Evolutionary conservation across 306 rosid species (phyloP).

Genomic region (Lathyrus aphaca): DNA sequence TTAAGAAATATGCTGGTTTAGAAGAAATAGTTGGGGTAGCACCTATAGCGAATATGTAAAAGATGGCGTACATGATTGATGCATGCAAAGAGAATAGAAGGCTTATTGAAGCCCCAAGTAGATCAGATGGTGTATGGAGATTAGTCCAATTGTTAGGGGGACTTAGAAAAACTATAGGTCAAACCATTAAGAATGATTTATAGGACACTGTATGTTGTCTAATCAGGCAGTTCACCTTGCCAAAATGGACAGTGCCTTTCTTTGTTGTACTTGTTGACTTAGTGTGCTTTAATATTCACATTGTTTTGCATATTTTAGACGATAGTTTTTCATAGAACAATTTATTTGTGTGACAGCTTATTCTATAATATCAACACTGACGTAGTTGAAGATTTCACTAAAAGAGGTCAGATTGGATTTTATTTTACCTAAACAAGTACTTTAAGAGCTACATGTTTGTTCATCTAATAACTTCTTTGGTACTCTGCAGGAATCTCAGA

Average conservation of each 20-base stretch:
- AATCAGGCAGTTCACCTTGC: neutral
- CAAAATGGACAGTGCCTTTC: neutral
- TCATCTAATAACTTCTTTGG: conserved; percentile 31
- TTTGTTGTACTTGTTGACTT: conserved; percentile 3
- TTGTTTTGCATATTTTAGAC: conserved; percentile 9
- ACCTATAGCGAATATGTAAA: neutral
- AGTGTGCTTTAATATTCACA: neutral
- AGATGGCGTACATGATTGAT: neutral
- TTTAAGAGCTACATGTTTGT: conserved; percentile 25
- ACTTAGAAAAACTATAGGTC: neutral
- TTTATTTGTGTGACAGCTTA: conserved; percentile 61
- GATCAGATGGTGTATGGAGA: neutral
- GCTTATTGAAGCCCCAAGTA: neutral
- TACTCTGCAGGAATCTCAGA: conserved; percentile 66
- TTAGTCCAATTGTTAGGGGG: neutral
- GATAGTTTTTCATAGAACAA: conserved; percentile 28
- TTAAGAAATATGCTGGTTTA: neutral
- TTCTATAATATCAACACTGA: conserved; percentile 86
- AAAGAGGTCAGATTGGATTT: conserved; percentile 63
- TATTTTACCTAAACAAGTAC: conserved; percentile 33
- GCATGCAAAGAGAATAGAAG: neutral
- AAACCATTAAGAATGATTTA: conserved; percentile 2
- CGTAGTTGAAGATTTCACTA: conserved; percentile 79
- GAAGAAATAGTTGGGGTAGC: neutral
- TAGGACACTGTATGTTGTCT: neutral